A percentile compares a stretch with the other conserved stretches of the same genome.
These are phyloP conservation scores for Phytophthora pistaciae DNA, from an alignment of 352 stramenopile genomes.

Conservation along the genomic window DNA sequence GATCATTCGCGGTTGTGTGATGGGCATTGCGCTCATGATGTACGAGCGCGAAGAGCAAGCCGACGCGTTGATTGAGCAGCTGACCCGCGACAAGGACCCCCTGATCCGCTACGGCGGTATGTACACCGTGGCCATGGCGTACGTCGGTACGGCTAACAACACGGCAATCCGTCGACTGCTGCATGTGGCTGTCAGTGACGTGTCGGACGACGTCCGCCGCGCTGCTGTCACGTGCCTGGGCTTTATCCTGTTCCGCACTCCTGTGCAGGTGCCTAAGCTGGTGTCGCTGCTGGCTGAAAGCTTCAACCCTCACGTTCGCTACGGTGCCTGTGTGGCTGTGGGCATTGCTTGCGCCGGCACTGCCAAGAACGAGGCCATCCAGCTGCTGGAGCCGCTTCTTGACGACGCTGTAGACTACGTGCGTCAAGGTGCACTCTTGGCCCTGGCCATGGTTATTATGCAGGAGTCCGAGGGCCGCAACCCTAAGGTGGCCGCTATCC, in stretches of 20 bases:
- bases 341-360: slow-evolving; percentile 98
- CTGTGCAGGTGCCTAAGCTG: slow-evolving; percentile 93
- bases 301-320: slow-evolving; percentile 99
- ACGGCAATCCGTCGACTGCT: slow-evolving; percentile 96
- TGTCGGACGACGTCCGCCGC: slow-evolving; percentile 98
- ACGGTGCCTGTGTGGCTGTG: slow-evolving; percentile 98
- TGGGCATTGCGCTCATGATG: slow-evolving; percentile 99
- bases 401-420: slow-evolving; percentile 99
- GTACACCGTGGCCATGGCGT: slow-evolving; percentile 98
- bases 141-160: slow-evolving; percentile 98
- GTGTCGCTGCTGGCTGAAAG: slow-evolving; percentile 97
- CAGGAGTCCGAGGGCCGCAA: slow-evolving; percentile 94
- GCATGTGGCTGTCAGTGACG: slow-evolving; percentile 98
- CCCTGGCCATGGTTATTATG: slow-evolving; percentile 99
- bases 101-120: slow-evolving; percentile 98
- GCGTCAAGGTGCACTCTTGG: slow-evolving; percentile 97
- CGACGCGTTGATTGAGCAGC: slow-evolving; percentile 97
- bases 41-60: slow-evolving; percentile 98
- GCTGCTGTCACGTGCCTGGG: slow-evolving; percentile 97
- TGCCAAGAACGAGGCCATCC: slow-evolving; percentile 97
- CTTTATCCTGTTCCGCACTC: slow-evolving; percentile 98
- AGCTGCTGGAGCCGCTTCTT: slow-evolving; percentile 97
- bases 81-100: slow-evolving; percentile 97
- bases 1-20: slow-evolving; percentile 98
- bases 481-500: slow-evolving; percentile 88